These are phyloP conservation scores for Chaetoceros muelleri DNA, from an alignment of 108 stramenopile genomes.

Conservation along the genomic window DNA sequence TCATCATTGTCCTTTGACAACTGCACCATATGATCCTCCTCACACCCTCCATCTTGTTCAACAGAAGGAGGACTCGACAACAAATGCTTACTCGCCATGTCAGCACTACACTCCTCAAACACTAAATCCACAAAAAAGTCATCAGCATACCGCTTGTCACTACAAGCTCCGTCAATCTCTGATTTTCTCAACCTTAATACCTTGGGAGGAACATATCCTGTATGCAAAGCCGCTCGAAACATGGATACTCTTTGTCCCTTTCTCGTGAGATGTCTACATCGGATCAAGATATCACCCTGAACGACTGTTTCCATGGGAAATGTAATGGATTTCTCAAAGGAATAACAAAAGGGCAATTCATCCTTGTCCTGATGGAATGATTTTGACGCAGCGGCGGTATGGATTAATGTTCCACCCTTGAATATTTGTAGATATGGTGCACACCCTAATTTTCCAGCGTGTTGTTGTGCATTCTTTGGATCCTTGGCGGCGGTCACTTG, in stretches of 20 bases:
- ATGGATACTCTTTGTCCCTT: conserved; percentile 76
- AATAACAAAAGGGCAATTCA: conserved; percentile 55
- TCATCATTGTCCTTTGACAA: conserved; percentile 6
- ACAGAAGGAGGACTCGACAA: neutral
- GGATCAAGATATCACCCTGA: conserved; percentile 85
- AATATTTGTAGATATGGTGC: conserved; percentile 94
- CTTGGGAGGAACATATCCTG: conserved; percentile 87
- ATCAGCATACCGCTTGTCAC: conserved; percentile 76
- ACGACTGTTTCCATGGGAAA: conserved; percentile 69
- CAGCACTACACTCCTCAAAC: conserved; percentile 82
- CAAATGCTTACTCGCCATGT: conserved; percentile 49
- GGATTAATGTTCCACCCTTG: conserved; percentile 81
- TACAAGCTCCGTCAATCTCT: conserved; percentile 91
- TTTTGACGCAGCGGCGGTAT: conserved; percentile 65
- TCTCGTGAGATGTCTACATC: conserved; percentile 82
- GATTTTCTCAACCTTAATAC: conserved; percentile 85
- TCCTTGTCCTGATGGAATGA: conserved; percentile 45
- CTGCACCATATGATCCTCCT: conserved; percentile 13
- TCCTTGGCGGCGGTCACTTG: conserved; percentile 20
- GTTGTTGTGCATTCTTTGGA: conserved; percentile 17
- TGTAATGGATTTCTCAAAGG: conserved; percentile 42
- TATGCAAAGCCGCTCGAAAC: conserved; percentile 97
- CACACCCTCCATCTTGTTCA: neutral
- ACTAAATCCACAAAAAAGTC: conserved; percentile 93
- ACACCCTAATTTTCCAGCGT: conserved; percentile 56